Conservation (phyloP, 2,329 filamentous ascomycete genomes). For the Colletotrichum eleusines region DNA sequence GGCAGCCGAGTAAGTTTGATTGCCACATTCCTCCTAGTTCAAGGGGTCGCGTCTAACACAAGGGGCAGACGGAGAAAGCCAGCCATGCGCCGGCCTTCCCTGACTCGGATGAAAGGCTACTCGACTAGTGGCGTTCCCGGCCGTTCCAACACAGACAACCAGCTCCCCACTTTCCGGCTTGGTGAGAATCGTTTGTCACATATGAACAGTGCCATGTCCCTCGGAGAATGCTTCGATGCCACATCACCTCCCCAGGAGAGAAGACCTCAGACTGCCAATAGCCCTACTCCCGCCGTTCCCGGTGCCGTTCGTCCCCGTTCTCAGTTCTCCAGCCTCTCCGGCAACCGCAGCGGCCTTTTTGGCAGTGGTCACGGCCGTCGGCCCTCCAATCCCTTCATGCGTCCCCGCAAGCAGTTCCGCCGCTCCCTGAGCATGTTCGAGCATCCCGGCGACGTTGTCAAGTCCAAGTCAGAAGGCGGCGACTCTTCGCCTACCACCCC, state of each 20-base stretch:
- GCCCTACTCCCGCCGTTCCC: conserved; percentile 66
- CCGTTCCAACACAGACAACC: conserved; percentile 71
- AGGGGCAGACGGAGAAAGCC: conserved; percentile 72
- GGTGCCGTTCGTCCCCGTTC: conserved; percentile 73
- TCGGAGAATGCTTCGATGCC: conserved; percentile 83
- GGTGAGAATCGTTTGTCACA: conserved; percentile 49
- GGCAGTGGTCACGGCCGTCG: conserved; percentile 78
- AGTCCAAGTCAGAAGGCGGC: conserved; percentile 73
- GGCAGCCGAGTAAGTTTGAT: conserved; percentile 64
- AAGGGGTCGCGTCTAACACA: conserved; percentile 38
- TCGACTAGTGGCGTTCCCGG: conserved; percentile 75
- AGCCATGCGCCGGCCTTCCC: conserved; percentile 77
- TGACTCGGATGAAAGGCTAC: conserved; percentile 80
- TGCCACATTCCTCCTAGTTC: conserved; percentile 23
- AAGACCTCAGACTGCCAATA: conserved; percentile 71
- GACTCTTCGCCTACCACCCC: conserved; percentile 60
- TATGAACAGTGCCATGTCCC: conserved; percentile 68
- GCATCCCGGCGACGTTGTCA: conserved; percentile 87
- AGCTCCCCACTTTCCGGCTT: conserved; percentile 82
- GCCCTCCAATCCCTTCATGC: conserved; percentile 76
- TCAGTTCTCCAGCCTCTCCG: conserved; percentile 71
- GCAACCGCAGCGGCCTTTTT: conserved; percentile 80
- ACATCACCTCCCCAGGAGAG: conserved; percentile 81
- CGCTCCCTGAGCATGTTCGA: conserved; percentile 99
- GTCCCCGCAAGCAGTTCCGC: conserved; percentile 89